Percentiles rank a stretch among this genome's conserved stretches.
Conservation (phyloP, 2,329 filamentous ascomycete genomes). For the Apiospora hydei region DNA sequence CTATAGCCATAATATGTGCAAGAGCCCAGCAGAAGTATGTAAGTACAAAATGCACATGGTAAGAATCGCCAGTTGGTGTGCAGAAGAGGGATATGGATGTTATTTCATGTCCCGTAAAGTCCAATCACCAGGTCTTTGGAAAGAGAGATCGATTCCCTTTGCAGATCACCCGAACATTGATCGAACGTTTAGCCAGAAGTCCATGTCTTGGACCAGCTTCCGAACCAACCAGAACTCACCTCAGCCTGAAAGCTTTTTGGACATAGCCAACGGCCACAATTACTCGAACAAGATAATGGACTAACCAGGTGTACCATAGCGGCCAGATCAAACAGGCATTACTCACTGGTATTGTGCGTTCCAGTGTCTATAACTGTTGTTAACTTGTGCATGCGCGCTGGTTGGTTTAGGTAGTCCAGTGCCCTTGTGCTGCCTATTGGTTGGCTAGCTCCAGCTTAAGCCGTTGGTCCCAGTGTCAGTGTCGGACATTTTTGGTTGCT, state of each 20-base stretch:
- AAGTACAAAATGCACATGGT: background rate
- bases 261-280: background rate
- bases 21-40: background rate
- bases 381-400: no score
- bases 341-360: no score
- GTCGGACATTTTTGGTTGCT: conserved; percentile 17
- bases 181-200: background rate
- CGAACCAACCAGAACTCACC: background rate
- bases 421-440: no score
- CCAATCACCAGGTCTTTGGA: background rate
- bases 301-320: background rate
- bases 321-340: no score
- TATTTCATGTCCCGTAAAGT: background rate
- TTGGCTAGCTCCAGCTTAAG: background rate
- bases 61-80: background rate
- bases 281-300: background rate
- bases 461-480: background rate
- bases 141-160: background rate
- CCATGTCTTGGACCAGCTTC: background rate
- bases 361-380: no score
- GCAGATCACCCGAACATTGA: conserved; percentile 1
- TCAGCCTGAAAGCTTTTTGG: background rate
- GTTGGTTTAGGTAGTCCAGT: no score
- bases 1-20: background rate
- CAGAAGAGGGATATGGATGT: background rate